Evolutionary conservation across 768 basidiomycete species (phyloP).

Genomic region (Lactifluus pinguis): DNA sequence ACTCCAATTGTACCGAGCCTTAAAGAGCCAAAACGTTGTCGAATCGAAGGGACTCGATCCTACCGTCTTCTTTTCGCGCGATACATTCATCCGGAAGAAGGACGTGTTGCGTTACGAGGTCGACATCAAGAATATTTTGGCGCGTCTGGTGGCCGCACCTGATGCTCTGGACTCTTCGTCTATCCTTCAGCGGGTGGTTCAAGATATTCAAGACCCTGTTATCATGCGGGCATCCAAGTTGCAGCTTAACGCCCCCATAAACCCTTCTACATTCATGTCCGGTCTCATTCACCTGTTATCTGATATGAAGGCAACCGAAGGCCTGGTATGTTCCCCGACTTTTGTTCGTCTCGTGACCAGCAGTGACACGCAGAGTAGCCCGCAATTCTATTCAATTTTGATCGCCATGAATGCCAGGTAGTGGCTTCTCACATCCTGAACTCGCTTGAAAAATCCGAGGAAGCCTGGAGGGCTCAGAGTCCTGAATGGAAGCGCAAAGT

Average conservation of each 20-base stretch:
- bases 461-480: constrained; percentile 38
- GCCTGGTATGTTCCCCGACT: constrained; percentile 38
- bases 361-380: constrained; percentile 32
- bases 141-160: constrained; percentile 29
- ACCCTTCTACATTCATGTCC: constrained; percentile 24
- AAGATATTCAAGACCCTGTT: constrained; percentile 33
- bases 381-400: constrained; percentile 60
- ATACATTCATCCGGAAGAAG: constrained; percentile 41
- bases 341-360: not conserved
- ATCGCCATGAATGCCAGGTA: constrained; percentile 49
- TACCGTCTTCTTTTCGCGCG: constrained; percentile 34
- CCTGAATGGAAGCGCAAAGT: constrained; percentile 44
- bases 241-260: constrained; percentile 29
- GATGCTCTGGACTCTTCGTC: constrained; percentile 30
- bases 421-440: constrained; percentile 34
- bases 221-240: constrained; percentile 21
- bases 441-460: constrained; percentile 37
- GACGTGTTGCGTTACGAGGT: constrained; percentile 54
- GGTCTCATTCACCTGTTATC: constrained; percentile 46
- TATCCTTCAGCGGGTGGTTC: constrained; percentile 32
- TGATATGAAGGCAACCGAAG: constrained; percentile 45
- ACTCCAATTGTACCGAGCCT: constrained; percentile 40
- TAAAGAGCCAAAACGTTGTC: constrained; percentile 23
- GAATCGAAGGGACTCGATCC: constrained; percentile 35
- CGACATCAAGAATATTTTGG: constrained; percentile 38